phyloP scores from a whole-genome alignment of 768 basidiomycete genomes.

The Cantharellus anzutake region DNA sequence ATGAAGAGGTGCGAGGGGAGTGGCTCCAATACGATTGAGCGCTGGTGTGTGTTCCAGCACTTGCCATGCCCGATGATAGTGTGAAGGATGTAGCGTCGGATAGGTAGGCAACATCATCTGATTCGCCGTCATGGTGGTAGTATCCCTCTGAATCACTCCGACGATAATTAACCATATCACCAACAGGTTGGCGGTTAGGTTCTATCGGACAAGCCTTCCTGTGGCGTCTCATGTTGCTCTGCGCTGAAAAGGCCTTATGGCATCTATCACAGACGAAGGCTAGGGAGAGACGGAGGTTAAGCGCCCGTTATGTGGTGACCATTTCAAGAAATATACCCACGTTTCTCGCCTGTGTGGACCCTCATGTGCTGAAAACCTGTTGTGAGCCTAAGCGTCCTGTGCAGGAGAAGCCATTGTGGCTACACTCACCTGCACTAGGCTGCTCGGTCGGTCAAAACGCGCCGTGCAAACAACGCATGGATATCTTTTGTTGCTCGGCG shows the following conservation, averaged over 20 bases:
- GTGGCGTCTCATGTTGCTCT: not conserved
- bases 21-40: too few relatives aligned
- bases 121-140: too few relatives aligned
- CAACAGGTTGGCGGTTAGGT: not conserved
- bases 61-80: too few relatives aligned
- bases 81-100: too few relatives aligned
- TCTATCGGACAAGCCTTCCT: not conserved
- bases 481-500: not conserved
- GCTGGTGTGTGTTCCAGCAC: too few relatives aligned
- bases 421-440: not conserved
- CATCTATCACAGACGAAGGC: not conserved
- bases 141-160: too few relatives aligned
- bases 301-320: not conserved
- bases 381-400: not conserved
- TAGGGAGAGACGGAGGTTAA: not conserved
- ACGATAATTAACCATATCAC: too few relatives aligned
- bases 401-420: not conserved
- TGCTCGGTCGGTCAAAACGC: not conserved
- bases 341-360: not conserved
- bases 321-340: not conserved
- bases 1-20: too few relatives aligned
- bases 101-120: too few relatives aligned
- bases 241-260: not conserved
- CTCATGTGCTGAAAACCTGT: not conserved
- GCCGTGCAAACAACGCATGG: not conserved